These are phyloP conservation scores for Amphicarpaea edgeworthii DNA, from an alignment of 306 rosid genomes.

Conservation along the genomic window DNA sequence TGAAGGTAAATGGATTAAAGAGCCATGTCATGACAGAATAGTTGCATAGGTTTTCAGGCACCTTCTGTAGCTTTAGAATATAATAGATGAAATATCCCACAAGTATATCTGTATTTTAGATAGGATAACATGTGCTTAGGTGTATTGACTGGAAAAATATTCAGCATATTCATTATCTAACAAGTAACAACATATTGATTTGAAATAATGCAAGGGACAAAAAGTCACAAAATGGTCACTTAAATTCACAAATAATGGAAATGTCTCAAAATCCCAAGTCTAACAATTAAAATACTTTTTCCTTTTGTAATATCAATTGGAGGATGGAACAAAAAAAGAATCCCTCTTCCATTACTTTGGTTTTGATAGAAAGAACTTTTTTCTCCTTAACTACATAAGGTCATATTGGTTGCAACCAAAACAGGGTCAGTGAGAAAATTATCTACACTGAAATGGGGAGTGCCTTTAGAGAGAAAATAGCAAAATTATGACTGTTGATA, in stretches of 20 bases:
- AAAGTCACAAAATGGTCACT: background rate
- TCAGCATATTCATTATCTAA: slow-evolving; percentile 3
- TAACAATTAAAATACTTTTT: background rate
- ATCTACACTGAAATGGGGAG: background rate
- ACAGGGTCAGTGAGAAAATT: background rate
- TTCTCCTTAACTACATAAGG: slow-evolving; percentile 9
- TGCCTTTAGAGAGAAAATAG: background rate
- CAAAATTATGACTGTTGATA: background rate
- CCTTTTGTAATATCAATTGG: background rate
- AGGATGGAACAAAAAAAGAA: background rate
- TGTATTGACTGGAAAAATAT: background rate
- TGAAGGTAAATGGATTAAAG: slow-evolving; percentile 92
- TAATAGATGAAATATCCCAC: slow-evolving; percentile 80
- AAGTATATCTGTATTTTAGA: slow-evolving; percentile 74
- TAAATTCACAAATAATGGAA: slow-evolving; percentile 13
- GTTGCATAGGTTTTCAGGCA: slow-evolving; percentile 70
- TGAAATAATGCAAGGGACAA: background rate
- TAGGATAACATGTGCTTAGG: slow-evolving; percentile 28
- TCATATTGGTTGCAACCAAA: slow-evolving; percentile 22
- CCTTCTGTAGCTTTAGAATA: slow-evolving; percentile 80
- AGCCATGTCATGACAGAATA: slow-evolving; percentile 79
- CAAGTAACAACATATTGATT: slow-evolving; percentile 6
- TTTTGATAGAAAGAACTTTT: background rate
- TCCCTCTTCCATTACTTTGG: background rate
- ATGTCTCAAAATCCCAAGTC: slow-evolving; percentile 13